phyloP scores from a whole-genome alignment of 2,329 filamentous ascomycete genomes.

The Colletotrichum sp. region DNA sequence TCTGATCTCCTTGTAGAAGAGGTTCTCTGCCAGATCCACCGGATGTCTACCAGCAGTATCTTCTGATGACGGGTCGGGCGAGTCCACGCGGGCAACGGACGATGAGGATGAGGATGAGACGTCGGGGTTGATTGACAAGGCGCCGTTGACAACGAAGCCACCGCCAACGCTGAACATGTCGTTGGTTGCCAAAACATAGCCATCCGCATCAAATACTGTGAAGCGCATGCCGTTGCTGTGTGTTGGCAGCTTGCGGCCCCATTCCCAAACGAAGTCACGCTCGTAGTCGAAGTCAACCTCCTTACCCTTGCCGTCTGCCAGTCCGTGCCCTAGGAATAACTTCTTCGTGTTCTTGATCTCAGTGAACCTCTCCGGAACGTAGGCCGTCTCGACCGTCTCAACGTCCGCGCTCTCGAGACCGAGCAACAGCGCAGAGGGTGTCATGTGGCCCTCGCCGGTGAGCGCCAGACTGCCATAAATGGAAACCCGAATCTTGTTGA shows the following conservation, averaged over 20 bases:
- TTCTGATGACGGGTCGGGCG: conserved; percentile 3
- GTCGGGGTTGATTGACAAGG: conserved; percentile 47
- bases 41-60: conserved; percentile 36
- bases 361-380: conserved; percentile 50
- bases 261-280: conserved; percentile 55
- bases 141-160: conserved; percentile 57
- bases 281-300: conserved; percentile 56
- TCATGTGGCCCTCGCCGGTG: conserved; percentile 58
- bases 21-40: conserved; percentile 54
- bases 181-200: conserved; percentile 51
- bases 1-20: conserved; percentile 57
- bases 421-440: conserved; percentile 52
- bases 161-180: conserved; percentile 58
- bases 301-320: conserved; percentile 43
- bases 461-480: conserved; percentile 56
- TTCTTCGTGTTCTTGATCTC: conserved; percentile 52
- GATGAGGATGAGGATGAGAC: conserved; percentile 17
- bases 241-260: conserved; percentile 54
- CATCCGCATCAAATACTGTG: conserved; percentile 53
- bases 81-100: conserved; percentile 23
- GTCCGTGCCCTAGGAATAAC: conserved; percentile 46
- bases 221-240: conserved; percentile 60
- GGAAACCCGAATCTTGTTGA: conserved; percentile 51
- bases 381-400: conserved; percentile 53
- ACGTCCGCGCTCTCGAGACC: conserved; percentile 56